Evolutionary conservation across 768 basidiomycete genomes (phyloP).

Genomic region (Tulasnella sp.): DNA sequence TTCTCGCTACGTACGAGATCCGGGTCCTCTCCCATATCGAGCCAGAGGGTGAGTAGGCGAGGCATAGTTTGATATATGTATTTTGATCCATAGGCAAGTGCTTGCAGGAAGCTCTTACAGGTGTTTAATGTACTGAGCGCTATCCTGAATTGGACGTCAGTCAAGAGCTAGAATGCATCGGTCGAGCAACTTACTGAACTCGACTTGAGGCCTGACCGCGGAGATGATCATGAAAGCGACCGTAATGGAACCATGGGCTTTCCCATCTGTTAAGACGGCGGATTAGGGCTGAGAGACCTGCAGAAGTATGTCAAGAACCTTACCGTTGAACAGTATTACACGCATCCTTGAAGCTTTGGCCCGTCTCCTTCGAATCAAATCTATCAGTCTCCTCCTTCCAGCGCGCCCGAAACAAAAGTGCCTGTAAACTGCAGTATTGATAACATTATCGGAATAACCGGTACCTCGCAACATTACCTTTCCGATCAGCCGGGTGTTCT

Average conservation of each 20-base stretch:
- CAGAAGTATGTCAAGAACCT: conserved; percentile 28
- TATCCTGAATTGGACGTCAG: background rate
- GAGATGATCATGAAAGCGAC: conserved; percentile 65
- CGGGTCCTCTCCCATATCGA: conserved; percentile 72
- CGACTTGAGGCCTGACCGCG: conserved; percentile 12
- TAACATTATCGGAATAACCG: background rate
- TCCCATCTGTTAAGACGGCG: conserved; percentile 47
- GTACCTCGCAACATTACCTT: conserved; percentile 39
- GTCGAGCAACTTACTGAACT: background rate
- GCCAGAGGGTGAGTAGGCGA: conserved; percentile 86
- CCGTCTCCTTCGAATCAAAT: conserved; percentile 53
- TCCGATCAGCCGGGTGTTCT: conserved; percentile 38
- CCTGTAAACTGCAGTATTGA: conserved; percentile 35
- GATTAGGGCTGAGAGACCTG: conserved; percentile 12
- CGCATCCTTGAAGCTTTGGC: conserved; percentile 35
- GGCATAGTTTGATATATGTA: conserved; percentile 94
- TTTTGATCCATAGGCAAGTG: conserved; percentile 78
- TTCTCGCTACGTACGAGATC: conserved; percentile 13
- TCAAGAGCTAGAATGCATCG: background rate
- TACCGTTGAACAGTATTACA: conserved; percentile 2
- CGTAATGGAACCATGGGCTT: conserved; percentile 74
- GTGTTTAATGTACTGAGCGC: background rate
- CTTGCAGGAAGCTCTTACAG: conserved; percentile 35
- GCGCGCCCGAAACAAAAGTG: conserved; percentile 67
- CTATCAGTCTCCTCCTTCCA: conserved; percentile 91